These are phyloP conservation scores for Claviceps pusilla DNA, from an alignment of 2,329 filamentous ascomycete genomes.

Conservation along the genomic window DNA sequence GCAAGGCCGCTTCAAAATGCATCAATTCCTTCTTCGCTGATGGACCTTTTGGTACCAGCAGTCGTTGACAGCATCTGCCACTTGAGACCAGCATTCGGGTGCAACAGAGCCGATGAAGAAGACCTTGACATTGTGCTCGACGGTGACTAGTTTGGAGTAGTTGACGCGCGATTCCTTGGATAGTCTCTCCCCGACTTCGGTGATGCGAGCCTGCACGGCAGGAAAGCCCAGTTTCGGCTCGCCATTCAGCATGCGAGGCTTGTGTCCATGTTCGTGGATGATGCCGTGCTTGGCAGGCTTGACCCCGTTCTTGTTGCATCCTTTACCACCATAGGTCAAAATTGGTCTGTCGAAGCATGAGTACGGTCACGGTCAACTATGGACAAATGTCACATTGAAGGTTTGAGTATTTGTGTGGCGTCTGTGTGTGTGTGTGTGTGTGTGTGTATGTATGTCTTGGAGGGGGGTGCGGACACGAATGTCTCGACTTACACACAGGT, in stretches of 20 bases:
- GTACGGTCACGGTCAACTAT: not conserved
- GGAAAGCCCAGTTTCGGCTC: constrained; percentile 35
- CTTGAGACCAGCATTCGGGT: constrained; percentile 23
- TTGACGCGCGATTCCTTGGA: constrained; percentile 38
- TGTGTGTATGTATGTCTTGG: not conserved
- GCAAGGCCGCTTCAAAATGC: not conserved
- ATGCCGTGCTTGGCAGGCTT: constrained; percentile 40
- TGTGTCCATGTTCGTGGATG: constrained; percentile 24
- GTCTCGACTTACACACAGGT: constrained; percentile 34
- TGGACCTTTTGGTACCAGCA: constrained; percentile 34
- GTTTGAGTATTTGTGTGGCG: not conserved
- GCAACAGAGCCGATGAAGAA: constrained; percentile 38
- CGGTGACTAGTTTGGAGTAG: constrained; percentile 39
- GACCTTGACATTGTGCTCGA: constrained; percentile 44
- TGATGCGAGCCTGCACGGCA: constrained; percentile 30
- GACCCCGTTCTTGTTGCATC: constrained; percentile 37
- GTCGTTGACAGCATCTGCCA: constrained; percentile 30
- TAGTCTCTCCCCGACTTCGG: constrained; percentile 28
- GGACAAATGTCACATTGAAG: not conserved
- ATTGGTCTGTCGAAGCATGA: constrained; percentile 29
- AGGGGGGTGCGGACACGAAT: not conserved
- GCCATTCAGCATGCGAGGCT: constrained; percentile 18
- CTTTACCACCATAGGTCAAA: constrained; percentile 37
- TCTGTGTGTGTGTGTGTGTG: too few species aligned
- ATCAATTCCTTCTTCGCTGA: constrained; percentile 14